Evolutionary conservation across 2,329 filamentous ascomycete species (phyloP).

Genomic region (Aspergillus felis): DNA sequence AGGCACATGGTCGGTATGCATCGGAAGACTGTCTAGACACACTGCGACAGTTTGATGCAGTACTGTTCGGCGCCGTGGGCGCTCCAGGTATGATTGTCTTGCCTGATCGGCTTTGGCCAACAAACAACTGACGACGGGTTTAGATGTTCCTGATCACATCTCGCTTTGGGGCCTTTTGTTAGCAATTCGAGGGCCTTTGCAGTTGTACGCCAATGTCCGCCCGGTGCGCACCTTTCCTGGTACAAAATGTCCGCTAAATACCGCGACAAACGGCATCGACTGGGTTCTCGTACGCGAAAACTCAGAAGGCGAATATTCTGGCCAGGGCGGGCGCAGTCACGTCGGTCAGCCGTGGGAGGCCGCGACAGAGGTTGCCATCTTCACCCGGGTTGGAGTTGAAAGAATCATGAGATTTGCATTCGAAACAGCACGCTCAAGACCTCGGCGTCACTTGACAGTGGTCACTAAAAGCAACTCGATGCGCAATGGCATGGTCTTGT

Average conservation of each 20-base stretch:
- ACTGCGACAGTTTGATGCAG: conserved; percentile 50
- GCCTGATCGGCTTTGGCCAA: neutral
- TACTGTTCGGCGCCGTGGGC: conserved; percentile 59
- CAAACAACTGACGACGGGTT: too few species aligned
- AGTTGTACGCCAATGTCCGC: conserved; percentile 56
- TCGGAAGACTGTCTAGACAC: conserved; percentile 49
- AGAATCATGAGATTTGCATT: conserved; percentile 53
- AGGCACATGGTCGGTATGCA: conserved; percentile 52
- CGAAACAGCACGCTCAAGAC: conserved; percentile 46
- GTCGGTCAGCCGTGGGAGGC: conserved; percentile 49
- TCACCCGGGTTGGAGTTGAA: conserved; percentile 50
- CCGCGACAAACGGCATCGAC: conserved; percentile 48
- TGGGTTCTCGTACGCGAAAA: conserved; percentile 56
- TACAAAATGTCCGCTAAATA: conserved; percentile 48
- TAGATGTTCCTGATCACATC: conserved; percentile 55
- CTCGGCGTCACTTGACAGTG: conserved; percentile 49
- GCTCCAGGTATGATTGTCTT: conserved; percentile 44
- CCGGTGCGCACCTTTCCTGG: conserved; percentile 50
- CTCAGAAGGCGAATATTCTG: conserved; percentile 54
- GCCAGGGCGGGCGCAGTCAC: conserved; percentile 53
- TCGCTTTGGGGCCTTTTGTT: conserved; percentile 55
- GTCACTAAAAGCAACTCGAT: conserved; percentile 56
- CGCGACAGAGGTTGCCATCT: conserved; percentile 52
- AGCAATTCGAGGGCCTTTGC: conserved; percentile 53
- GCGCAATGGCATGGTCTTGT: conserved; percentile 54